Evolutionary conservation across 495 filamentous ascomycete genomes (phyloP).

Genomic region (Chaetomidium leptoderma): DNA sequence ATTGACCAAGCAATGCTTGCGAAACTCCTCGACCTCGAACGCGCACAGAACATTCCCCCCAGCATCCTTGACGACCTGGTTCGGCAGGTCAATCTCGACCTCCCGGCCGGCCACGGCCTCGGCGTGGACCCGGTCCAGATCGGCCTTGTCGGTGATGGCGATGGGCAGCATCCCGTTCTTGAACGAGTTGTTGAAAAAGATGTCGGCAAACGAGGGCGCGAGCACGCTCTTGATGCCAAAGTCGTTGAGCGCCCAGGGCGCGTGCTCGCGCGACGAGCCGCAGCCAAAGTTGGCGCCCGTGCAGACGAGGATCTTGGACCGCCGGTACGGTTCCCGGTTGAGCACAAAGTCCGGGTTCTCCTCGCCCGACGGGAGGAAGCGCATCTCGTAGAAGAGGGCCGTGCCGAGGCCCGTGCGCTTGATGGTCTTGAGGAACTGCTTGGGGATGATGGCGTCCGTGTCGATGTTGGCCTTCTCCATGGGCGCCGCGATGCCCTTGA

Average conservation of each 20-base stretch:
- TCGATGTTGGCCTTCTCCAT: constrained; percentile 87
- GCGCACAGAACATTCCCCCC: constrained; percentile 63
- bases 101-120: constrained; percentile 81
- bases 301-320: constrained; percentile 85
- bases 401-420: constrained; percentile 90
- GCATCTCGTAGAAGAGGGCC: constrained; percentile 80
- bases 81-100: constrained; percentile 85
- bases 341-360: constrained; percentile 82
- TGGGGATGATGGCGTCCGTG: constrained; percentile 97
- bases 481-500: constrained; percentile 85
- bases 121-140: constrained; percentile 65
- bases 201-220: constrained; percentile 89
- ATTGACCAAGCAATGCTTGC: constrained; percentile 91
- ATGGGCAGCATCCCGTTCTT: constrained; percentile 99
- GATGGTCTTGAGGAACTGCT: constrained; percentile 99
- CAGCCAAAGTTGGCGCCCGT: constrained; percentile 96
- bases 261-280: constrained; percentile 89
- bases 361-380: constrained; percentile 65
- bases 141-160: constrained; percentile 60
- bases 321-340: constrained; percentile 82
- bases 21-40: constrained; percentile 88
- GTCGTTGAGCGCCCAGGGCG: constrained; percentile 93
- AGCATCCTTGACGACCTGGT: constrained; percentile 75
- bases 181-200: constrained; percentile 99
- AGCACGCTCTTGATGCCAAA: constrained; percentile 95